Conservation (phyloP, 108 stramenopile genomes). For the Cyclotella cryptica region DNA sequence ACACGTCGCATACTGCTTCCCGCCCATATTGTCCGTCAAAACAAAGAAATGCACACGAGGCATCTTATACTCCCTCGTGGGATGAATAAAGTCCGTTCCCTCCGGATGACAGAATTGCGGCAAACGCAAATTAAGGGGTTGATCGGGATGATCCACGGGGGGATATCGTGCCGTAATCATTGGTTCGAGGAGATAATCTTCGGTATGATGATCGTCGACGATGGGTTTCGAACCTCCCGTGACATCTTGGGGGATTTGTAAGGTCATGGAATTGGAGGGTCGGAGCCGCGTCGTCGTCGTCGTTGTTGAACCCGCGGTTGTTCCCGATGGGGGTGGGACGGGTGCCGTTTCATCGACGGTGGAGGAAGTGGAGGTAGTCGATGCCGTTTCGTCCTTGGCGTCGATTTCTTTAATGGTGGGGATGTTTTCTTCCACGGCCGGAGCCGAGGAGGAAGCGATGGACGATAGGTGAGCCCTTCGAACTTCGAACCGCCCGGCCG, state of each 20-base stretch:
- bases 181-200: conserved; percentile 54
- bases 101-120: conserved; percentile 82
- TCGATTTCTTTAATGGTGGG: conserved; percentile 10
- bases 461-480: conserved; percentile 24
- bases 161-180: conserved; percentile 82
- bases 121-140: conserved; percentile 76
- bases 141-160: conserved; percentile 59
- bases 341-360: conserved; percentile 8
- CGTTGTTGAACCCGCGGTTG: neutral
- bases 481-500: conserved; percentile 30
- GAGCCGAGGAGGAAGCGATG: neutral
- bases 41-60: conserved; percentile 85
- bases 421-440: neutral
- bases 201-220: neutral
- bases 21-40: conserved; percentile 77
- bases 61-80: conserved; percentile 63
- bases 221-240: neutral
- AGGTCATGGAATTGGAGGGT: conserved; percentile 7
- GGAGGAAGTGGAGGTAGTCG: conserved; percentile 7
- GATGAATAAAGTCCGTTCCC: conserved; percentile 60
- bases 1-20: conserved; percentile 82
- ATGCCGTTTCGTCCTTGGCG: conserved; percentile 7
- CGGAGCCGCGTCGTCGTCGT: neutral
- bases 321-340: neutral
- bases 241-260: neutral